Conservation (phyloP, 139 green algal species). For the Tetraselmis striata region DNA sequence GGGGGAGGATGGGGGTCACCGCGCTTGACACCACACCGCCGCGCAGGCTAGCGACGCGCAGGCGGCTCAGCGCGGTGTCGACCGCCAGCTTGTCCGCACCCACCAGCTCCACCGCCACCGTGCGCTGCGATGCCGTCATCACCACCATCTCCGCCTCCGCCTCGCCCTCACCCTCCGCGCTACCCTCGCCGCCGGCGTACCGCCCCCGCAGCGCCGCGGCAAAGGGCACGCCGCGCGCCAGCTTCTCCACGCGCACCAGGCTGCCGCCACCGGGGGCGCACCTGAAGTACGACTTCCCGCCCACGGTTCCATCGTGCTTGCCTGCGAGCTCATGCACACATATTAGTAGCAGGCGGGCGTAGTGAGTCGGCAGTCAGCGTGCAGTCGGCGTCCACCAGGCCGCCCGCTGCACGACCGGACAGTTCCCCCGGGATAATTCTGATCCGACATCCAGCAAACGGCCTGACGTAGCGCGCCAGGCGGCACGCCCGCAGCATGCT, state of each 20-base stretch:
- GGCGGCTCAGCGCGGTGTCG: neutral
- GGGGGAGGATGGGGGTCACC: neutral
- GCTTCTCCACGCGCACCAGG: constrained; percentile 62
- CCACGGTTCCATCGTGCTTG: constrained; percentile 69
- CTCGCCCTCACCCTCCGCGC: constrained; percentile 9
- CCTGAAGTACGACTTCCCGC: constrained; percentile 61
- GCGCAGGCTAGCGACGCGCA: constrained; percentile 1
- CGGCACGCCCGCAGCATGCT: neutral
- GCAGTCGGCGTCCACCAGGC: no score
- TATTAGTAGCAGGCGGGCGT: no score
- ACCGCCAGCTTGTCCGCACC: constrained; percentile 49
- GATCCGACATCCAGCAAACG: neutral
- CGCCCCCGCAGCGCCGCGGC: constrained; percentile 37
- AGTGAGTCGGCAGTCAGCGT: no score
- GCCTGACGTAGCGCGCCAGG: neutral
- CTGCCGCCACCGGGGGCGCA: constrained; percentile 38
- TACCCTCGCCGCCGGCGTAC: constrained; percentile 44
- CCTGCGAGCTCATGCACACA: no score
- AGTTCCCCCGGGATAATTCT: no score
- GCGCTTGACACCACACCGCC: neutral
- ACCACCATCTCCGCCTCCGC: constrained; percentile 38
- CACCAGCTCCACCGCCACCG: constrained; percentile 48
- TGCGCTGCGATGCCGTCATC: constrained; percentile 27
- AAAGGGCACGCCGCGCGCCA: constrained; percentile 33
- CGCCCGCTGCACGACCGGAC: no score